These are phyloP conservation scores for Andalucia godoyi DNA, from an alignment of 78 protist species.

Conservation along the genomic window DNA sequence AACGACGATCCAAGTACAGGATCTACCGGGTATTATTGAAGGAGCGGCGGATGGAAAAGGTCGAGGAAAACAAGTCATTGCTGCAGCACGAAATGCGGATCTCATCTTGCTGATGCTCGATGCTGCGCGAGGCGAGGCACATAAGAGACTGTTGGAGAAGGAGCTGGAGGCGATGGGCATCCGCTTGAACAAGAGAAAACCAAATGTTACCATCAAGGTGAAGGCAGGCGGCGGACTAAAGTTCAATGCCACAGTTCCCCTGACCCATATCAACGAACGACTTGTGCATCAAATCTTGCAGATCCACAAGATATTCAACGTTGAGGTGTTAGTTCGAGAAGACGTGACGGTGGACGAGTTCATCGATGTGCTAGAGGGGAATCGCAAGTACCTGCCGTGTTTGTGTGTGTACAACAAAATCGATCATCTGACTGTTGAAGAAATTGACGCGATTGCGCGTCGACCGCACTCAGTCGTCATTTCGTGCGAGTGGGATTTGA, in stretches of 20 bases:
- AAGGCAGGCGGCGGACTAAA: conserved; percentile 45
- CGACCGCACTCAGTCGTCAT: conserved; percentile 20
- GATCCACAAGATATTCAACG: conserved; percentile 35
- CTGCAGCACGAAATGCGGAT: conserved; percentile 53
- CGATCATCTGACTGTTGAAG: conserved; percentile 37
- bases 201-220: conserved; percentile 26
- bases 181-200: conserved; percentile 50
- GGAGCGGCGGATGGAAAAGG: conserved; percentile 65
- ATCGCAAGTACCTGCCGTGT: conserved; percentile 54
- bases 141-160: conserved; percentile 1
- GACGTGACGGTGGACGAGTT: conserved; percentile 57
- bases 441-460: conserved; percentile 28
- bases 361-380: conserved; percentile 61
- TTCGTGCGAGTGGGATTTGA: conserved; percentile 11
- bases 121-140: conserved; percentile 42
- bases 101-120: conserved; percentile 60
- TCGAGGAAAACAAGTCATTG: conserved; percentile 36
- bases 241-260: conserved; percentile 3
- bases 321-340: conserved; percentile 38
- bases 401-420: conserved; percentile 58
- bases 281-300: conserved; percentile 6
- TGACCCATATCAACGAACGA: conserved; percentile 5
- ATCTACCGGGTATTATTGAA: conserved; percentile 82
- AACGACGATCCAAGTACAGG: conserved; percentile 46
- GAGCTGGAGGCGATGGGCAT: conserved; percentile 56